Evolutionary conservation across 306 rosid species (phyloP), one percentile per base, ranked within the genome.

Genomic region (Acacia melanoxylon): DNA sequence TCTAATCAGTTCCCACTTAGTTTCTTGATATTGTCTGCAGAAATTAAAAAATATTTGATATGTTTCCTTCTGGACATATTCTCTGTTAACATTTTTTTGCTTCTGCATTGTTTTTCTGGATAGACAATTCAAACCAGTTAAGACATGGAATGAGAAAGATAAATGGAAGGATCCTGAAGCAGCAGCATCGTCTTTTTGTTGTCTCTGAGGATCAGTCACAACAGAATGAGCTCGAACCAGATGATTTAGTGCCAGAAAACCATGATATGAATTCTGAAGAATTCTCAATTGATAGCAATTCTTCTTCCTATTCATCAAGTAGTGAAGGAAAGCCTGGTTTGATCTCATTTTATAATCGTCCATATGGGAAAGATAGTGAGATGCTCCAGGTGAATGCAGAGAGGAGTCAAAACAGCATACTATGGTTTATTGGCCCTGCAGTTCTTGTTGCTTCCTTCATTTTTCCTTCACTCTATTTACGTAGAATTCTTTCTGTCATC

Each of bases 371-470:
- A 66, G 90, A 87, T 66, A 82, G 88, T 41, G 88, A 79, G 82
- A 73, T 81, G 73, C 83, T 56, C 52, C 44, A 48, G 72, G 78
- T 87, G 6, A 90, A 83, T 40, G 70, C 90, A 25, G 87, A 76
- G 48, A 85, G 82, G 86, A 86, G 84, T 72, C 92, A 80, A 61
- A 87, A 86, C 88, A 89, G 77, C 87, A 72, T 92, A 67, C 84
- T 95, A 51, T 95, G 99, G 98, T 88, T 93, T 78, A 40, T 88
- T 10, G 98, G 98, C 74, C 99, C 99, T 41, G 88, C 97, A 25
- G 88, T 95, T 75, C 98, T 95, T 22, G 97, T 95, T 68, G 92
- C 98, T 74, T 95, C 99, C 68, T 95, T 95, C 89, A 87, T 95
- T 83, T 92, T 93, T 82, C 99, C 99, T 31, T 93, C 99, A 2